Conservation (phyloP, 2,329 filamentous ascomycete genomes). For the Aspergillus unguis region DNA sequence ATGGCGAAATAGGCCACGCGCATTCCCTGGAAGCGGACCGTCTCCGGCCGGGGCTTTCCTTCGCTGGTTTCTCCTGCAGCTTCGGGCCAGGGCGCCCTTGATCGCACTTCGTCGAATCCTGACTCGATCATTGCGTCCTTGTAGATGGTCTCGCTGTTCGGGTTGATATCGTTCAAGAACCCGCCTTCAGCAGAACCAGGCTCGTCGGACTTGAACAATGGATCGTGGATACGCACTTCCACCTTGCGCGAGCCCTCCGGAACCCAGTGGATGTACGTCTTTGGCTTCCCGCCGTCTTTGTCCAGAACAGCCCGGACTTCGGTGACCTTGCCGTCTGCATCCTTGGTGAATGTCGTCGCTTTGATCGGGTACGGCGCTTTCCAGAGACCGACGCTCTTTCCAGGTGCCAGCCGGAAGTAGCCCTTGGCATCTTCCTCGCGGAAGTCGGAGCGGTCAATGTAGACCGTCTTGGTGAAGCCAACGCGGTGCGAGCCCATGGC, state of each 20-base stretch:
- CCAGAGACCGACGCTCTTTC: conserved; percentile 70
- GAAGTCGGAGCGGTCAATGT: conserved; percentile 80
- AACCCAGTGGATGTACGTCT: conserved; percentile 88
- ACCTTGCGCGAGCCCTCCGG: conserved; percentile 60
- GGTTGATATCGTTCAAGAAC: conserved; percentile 80
- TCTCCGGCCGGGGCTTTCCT: conserved; percentile 57
- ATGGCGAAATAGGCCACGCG: conserved; percentile 64
- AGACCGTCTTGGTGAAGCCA: conserved; percentile 72
- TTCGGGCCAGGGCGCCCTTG: conserved; percentile 76
- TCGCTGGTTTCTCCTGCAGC: conserved; percentile 57
- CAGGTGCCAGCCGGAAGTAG: conserved; percentile 74
- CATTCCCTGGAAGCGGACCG: conserved; percentile 86
- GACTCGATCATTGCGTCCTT: conserved; percentile 74
- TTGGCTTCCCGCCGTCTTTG: conserved; percentile 63
- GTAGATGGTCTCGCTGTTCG: conserved; percentile 77
- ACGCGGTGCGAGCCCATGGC: conserved; percentile 52
- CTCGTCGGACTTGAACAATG: conserved; percentile 82
- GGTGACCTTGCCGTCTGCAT: conserved; percentile 62
- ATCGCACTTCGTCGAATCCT: conserved; percentile 74
- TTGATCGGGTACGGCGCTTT: conserved; percentile 68
- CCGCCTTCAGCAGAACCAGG: conserved; percentile 74
- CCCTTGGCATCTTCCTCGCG: conserved; percentile 61
- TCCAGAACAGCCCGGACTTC: conserved; percentile 68
- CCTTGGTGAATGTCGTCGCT: conserved; percentile 65
- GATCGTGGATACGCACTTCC: conserved; percentile 74